A percentile compares a stretch with the other conserved stretches of the same genome.
Conservation (phyloP, 441 rosid genomes). For the Iberis amara region DNA sequence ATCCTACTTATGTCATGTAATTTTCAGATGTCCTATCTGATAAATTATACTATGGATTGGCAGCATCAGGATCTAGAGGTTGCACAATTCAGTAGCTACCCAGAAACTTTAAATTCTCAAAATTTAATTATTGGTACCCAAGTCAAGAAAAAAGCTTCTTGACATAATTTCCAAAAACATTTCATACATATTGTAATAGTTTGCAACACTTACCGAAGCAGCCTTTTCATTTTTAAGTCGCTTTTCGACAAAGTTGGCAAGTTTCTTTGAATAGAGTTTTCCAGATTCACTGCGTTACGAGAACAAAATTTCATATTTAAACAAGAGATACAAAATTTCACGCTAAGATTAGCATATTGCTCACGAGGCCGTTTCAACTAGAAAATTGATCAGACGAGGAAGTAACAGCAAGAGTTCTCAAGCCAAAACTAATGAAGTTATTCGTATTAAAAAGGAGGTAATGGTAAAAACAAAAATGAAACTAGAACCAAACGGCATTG, state of each 20-base stretch:
- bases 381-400: background rate
- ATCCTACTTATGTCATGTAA: no score
- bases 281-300: slow-evolving; percentile 62
- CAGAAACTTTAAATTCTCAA: no score
- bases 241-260: slow-evolving; percentile 84
- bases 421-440: slow-evolving; percentile 8
- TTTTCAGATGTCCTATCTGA: no score
- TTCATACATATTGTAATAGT: slow-evolving; percentile 6
- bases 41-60: no score
- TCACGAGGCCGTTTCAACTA: slow-evolving; percentile 1
- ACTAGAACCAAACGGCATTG: background rate
- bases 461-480: background rate
- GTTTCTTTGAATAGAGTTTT: slow-evolving; percentile 84
- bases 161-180: slow-evolving; percentile 12
- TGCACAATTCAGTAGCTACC: no score
- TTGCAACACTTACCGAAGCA: slow-evolving; percentile 76
- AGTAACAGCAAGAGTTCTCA: slow-evolving; percentile 10
- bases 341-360: slow-evolving; percentile 10
- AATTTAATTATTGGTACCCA: no score
- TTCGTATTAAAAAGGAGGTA: background rate
- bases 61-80: no score
- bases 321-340: background rate
- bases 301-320: slow-evolving; percentile 1
- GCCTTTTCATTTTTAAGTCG: slow-evolving; percentile 92
- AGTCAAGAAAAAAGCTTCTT: slow-evolving; percentile 9